Evolutionary conservation across 148 eudicot species (phyloP), one percentile per base, ranked within the genome.

Genomic region (Limonium bicolor): DNA sequence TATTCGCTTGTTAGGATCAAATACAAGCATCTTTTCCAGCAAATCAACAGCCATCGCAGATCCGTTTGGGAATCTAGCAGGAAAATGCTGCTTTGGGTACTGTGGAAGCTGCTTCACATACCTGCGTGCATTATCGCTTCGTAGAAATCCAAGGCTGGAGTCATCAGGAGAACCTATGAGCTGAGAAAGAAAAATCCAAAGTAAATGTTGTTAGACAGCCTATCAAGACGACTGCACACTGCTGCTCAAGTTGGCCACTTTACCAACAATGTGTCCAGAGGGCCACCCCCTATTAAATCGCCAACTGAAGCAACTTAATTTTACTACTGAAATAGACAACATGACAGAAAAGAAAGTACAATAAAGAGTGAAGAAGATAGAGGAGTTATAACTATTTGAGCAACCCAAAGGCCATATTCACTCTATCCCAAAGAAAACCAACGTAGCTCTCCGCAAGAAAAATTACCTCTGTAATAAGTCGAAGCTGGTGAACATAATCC

Each of bases 11-110:
- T 43, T 24, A 13, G 48, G 48, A 10, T 43, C 48, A 43, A 43
- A 43, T 9, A 43, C 48, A 6, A 43, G 48, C 48, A 43, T 43
- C 11, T 20, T 43, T 12, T 43, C 19, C 5, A 43, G 28, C 31
- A 43, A 43, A 43, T 43, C 48, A 28, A 43, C 48, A 25, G 30
- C 48, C 48, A 43, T 7, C 12, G 48, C 30, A 25, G 48, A 43
- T 6, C 30, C 48, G 27, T 43, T 43, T 0, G 48, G 48, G 16
- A 43, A 43, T 43, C 16, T 43, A 20, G 10, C 48, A 3, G 48
- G 27, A 25, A 43, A 43, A 6, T 26, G 30, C 27, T 43, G 48
- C 19, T 31, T 43, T 24, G 48, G 48, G 16, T 25, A 14, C 48
- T 43, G 30, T 8, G 48, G 31, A 23, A 25, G 20, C 4, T 43